Evolutionary conservation across 2,329 filamentous ascomycete genomes (phyloP), one percentile per base, ranked within the genome.

Genomic region (Arachnomyces sp.): DNA sequence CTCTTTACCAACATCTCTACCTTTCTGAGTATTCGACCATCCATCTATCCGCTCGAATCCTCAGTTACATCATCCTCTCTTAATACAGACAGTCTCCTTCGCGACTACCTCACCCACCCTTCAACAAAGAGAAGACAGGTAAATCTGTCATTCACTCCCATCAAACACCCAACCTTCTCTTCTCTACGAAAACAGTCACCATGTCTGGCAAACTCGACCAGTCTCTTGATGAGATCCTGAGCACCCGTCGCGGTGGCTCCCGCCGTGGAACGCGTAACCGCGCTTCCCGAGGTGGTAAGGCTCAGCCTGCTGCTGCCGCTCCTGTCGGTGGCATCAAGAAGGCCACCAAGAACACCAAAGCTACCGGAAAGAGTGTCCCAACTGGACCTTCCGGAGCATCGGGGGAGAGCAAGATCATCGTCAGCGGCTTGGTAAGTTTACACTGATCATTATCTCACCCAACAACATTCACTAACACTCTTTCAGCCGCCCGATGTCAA

Each of bases 161-260:
- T n/a, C 20, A 25, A 25, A 5, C 9, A 25, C 20, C 20, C 20
- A 25, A 9, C 20, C 9, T 25, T 25, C 9, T 9, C 9, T 25
- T 25, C 9, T 25, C 20, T 25, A 25, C 20, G 5, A 25, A 25
- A 25, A 43, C 39, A 32, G 48, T 52, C 54, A 82, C 55, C 53
- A 94, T 94, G 88, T 86, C 87, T 73, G 82, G 79, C 72, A 95
- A 95, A 73, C 84, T 98, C 61, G 88, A 95, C 67, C 82, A 93
- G 73, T 89, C 88, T 72, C 85, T 98, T 54, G 92, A 96, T 66
- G 88, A 95, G 71, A 95, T 98, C 68, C 81, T 94, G 73, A 86
- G 83, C 64, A 84, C 80, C 60, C 80, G 75, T 66, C 68, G 76
- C 67, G 61, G 62, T 71, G 63, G 60, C 71, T 67, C 64, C 42